Percentiles rank a stretch among this genome's conserved stretches.
These are phyloP conservation scores for Melaleuca alternifolia DNA, from an alignment of 345 rosid genomes.

Conservation along the genomic window DNA sequence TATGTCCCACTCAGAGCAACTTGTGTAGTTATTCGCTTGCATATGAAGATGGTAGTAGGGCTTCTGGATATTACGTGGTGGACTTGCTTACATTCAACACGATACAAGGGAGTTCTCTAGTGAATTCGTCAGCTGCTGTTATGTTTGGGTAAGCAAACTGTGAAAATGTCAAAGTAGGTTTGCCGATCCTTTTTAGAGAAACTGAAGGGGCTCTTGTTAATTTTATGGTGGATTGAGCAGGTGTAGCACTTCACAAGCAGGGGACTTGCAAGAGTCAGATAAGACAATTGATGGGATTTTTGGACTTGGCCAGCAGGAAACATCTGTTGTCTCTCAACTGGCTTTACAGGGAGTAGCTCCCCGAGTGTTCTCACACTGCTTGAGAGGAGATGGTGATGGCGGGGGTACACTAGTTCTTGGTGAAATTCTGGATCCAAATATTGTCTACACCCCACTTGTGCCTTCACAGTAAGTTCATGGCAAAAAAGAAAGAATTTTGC, in stretches of 20 bases:
- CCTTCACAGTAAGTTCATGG: constrained; percentile 61
- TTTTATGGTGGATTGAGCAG: constrained; percentile 35
- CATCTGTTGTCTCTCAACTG: constrained; percentile 85
- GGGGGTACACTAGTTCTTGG: constrained; percentile 96
- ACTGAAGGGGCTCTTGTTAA: constrained; percentile 2
- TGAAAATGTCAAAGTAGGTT: not conserved
- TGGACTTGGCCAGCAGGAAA: constrained; percentile 81
- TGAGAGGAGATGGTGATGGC: constrained; percentile 72
- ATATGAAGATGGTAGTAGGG: constrained; percentile 97
- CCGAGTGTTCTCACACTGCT: constrained; percentile 85
- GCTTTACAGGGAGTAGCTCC: constrained; percentile 81
- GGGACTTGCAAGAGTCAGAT: constrained; percentile 76
- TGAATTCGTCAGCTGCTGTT: constrained; percentile 63
- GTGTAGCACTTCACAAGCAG: constrained; percentile 70
- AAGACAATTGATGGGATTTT: constrained; percentile 96
- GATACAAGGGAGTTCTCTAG: constrained; percentile 32
- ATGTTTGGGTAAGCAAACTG: constrained; percentile 77
- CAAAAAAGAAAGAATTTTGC: not conserved
- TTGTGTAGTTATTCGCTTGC: constrained; percentile 78
- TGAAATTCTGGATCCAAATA: constrained; percentile 81
- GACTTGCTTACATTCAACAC: constrained; percentile 56
- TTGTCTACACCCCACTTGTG: constrained; percentile 84
- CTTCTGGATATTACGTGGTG: constrained; percentile 75
- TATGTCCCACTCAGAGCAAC: constrained; percentile 52
- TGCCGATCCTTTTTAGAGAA: not conserved